Evolutionary conservation across 2,329 filamentous ascomycete genomes (phyloP), one percentile per base, ranked within the genome.

Genomic region (Thelonectria discophora): DNA sequence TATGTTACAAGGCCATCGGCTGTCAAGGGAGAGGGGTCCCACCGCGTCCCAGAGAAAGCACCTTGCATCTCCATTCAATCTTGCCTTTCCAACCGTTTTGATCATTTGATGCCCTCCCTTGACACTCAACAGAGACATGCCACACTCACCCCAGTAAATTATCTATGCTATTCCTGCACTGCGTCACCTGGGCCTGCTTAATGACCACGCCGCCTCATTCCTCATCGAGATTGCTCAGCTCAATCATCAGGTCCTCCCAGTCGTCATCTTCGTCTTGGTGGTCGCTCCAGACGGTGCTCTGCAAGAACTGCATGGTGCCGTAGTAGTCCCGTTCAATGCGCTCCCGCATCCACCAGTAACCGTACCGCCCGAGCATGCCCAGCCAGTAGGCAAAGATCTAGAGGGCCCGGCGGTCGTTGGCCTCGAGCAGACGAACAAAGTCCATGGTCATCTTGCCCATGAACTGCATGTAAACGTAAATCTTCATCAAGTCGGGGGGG

Each of bases 331-430:
- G 52, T 20, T 20, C 24, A n/a, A 56, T 53, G 10, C 58, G 37
- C 15, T 32, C 20, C 10, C 58, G 47, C 53, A 60, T 34, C 53
- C 58, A 60, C 58, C 58, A 60, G 12, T 47, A 34, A 11, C 32
- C 10, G 15, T 42, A 37, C 13, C 48, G 6, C 5, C 53, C 48
- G 20, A 56, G 43, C 13, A 52, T 48, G 5, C 58, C 47, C 4
- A 55, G 40, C 53, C 48, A 43, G 58, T 53, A 61, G 48, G 42
- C 37, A 21, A 57, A 53, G 10, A 51, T 42, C 47, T 52, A 55
- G 7, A 51, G 58, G 17, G 58, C 51, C n/a, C 50, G 51, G 10
- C 24, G 9, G 45, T 55, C 57, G 12, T 45, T 43, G 17, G 11
- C 5, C 30, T 9, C 18, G 24, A 50, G 58, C 18, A 55, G 27